Evolutionary conservation across 495 filamentous ascomycete genomes (phyloP).

Genomic region (Tuber aestivum): DNA sequence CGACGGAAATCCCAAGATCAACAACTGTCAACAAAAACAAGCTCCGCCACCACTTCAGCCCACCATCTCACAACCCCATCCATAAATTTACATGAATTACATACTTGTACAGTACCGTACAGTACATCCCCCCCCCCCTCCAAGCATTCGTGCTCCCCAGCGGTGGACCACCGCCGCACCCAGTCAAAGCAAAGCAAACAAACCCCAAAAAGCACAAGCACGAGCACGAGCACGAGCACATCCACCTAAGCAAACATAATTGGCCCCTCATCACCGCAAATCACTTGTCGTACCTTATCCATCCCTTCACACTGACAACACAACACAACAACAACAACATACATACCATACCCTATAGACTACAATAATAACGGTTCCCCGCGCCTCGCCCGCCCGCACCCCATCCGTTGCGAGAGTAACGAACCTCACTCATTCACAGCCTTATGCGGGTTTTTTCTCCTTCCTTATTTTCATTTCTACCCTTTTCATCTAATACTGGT

Average conservation of each 20-base stretch:
- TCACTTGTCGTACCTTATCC: neutral
- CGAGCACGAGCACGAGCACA: neutral
- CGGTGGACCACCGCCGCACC: too few relatives aligned
- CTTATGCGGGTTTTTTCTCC: neutral
- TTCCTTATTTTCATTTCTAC: too few relatives aligned
- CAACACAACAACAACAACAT: neutral
- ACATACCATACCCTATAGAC: neutral
- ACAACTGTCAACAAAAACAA: too few relatives aligned
- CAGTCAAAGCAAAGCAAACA: conserved; percentile 1
- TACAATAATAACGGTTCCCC: neutral
- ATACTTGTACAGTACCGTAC: too few relatives aligned
- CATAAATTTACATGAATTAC: too few relatives aligned
- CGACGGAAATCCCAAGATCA: too few relatives aligned
- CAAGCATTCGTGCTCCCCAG: neutral
- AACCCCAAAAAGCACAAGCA: neutral
- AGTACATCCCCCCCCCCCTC: neutral
- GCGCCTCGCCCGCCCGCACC: neutral
- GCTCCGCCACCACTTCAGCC: too few relatives aligned
- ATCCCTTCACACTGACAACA: neutral
- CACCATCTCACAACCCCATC: too few relatives aligned
- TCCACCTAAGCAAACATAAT: neutral
- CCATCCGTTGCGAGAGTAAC: neutral
- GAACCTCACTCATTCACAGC: neutral
- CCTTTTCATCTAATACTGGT: neutral
- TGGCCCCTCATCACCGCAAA: neutral